Conservation (phyloP, 139 green algal species). For the Chlamydomonas incerta region DNA sequence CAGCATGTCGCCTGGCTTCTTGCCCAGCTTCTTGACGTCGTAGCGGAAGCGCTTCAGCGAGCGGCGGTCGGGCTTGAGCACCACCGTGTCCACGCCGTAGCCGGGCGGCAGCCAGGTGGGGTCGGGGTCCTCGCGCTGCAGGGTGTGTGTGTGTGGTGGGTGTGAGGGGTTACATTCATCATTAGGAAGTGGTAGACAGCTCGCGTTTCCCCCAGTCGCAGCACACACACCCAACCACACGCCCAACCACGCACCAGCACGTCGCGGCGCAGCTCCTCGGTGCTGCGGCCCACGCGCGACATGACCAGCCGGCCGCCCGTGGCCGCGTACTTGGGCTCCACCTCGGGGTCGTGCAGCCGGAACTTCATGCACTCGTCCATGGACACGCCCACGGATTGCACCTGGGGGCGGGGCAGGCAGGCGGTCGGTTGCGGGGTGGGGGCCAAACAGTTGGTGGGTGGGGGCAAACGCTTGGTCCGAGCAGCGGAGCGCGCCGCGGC, state of each 20-base stretch:
- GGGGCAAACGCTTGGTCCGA: no score
- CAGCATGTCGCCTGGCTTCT: no score
- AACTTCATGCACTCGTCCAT: no score
- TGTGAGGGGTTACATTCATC: no score
- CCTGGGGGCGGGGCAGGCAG: no score
- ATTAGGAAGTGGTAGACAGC: no score
- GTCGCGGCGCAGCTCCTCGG: not conserved
- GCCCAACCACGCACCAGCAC: not conserved
- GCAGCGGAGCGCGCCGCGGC: no score
- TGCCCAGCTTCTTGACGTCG: slow-evolving; percentile 16
- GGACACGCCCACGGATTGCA: no score
- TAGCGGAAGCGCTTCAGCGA: slow-evolving; percentile 31
- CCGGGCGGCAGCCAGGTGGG: not conserved
- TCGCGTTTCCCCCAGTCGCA: no score
- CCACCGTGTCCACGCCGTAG: slow-evolving; percentile 20
- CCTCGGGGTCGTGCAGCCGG: not conserved
- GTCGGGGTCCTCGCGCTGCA: not conserved
- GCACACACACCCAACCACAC: no score
- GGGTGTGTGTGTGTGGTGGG: not conserved
- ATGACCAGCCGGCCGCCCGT: slow-evolving; percentile 17
- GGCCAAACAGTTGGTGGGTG: no score
- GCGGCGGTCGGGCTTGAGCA: slow-evolving; percentile 5
- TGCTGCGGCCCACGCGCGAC: not conserved
- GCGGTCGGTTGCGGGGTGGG: no score
- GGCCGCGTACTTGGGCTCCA: slow-evolving; percentile 23